Evolutionary conservation across 2,329 filamentous ascomycete species (phyloP).

Genomic region (Ophiosphaerella korrae): DNA sequence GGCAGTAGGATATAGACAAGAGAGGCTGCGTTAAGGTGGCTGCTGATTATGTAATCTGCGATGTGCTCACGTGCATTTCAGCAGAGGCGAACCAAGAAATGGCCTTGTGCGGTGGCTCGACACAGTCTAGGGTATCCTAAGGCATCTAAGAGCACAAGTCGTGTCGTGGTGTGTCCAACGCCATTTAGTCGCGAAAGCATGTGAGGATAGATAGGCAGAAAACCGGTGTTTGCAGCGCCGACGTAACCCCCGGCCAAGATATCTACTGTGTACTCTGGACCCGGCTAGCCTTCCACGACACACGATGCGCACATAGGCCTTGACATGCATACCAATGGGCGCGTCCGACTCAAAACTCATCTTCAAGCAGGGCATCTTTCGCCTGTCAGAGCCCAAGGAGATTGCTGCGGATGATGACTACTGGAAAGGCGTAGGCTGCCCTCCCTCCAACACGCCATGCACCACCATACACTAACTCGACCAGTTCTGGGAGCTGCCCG

Average conservation of each 20-base stretch:
- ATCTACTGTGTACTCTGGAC: neutral
- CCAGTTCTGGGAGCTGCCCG: slow-evolving; percentile 96
- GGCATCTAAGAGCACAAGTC: neutral
- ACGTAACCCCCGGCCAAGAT: slow-evolving; percentile 24
- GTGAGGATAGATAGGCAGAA: slow-evolving; percentile 16
- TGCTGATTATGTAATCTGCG: too few species aligned
- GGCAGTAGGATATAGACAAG: neutral
- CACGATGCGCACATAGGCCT: slow-evolving; percentile 28
- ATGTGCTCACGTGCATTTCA: too few species aligned
- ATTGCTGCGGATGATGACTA: slow-evolving; percentile 89
- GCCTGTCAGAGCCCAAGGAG: slow-evolving; percentile 86
- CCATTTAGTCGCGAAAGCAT: slow-evolving; percentile 21
- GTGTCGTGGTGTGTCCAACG: neutral
- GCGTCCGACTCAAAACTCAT: slow-evolving; percentile 98
- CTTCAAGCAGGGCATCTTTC: slow-evolving; percentile 98
- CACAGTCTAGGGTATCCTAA: too few species aligned
- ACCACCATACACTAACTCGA: slow-evolving; percentile 11
- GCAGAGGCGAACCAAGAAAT: too few species aligned
- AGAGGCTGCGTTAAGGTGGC: neutral
- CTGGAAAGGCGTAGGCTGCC: slow-evolving; percentile 79
- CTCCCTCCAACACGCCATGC: slow-evolving; percentile 2
- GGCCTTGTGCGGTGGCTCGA: too few species aligned
- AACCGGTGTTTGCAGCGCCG: slow-evolving; percentile 22
- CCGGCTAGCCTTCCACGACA: slow-evolving; percentile 3
- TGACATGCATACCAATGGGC: slow-evolving; percentile 70